A percentile compares a stretch with the other conserved stretches of the same genome.
Conservation (phyloP, 768 basidiomycete genomes). For the Hypholoma fasciculare region DNA sequence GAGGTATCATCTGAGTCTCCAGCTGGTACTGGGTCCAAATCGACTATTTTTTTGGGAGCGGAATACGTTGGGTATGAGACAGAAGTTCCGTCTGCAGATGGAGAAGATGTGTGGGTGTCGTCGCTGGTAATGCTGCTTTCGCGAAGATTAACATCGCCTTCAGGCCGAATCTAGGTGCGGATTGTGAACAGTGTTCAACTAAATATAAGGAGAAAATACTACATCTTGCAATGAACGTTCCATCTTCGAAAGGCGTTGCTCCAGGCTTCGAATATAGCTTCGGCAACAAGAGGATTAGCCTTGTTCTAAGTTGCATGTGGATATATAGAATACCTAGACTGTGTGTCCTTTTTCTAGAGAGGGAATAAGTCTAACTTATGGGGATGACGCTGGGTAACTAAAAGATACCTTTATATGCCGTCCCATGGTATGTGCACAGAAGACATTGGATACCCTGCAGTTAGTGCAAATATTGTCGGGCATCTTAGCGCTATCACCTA, state of each 20-base stretch:
- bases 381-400: neutral
- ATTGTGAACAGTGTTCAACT: neutral
- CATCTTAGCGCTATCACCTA: slow-evolving; percentile 65
- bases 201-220: neutral
- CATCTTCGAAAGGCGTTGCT: slow-evolving; percentile 29
- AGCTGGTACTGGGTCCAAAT: neutral
- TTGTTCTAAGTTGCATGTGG: slow-evolving; percentile 19
- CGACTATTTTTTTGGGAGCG: slow-evolving; percentile 13
- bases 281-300: neutral
- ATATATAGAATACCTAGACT: slow-evolving; percentile 11
- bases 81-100: neutral
- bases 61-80: neutral
- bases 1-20: slow-evolving; percentile 13
- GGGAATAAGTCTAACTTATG: neutral
- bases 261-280: slow-evolving; percentile 30
- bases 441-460: slow-evolving; percentile 45
- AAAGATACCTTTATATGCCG: slow-evolving; percentile 45
- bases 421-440: slow-evolving; percentile 56
- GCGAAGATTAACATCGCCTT: neutral
- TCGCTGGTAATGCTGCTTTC: neutral
- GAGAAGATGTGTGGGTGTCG: neutral
- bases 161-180: neutral
- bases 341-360: slow-evolving; percentile 28
- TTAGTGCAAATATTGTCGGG: slow-evolving; percentile 57
- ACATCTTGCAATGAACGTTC: slow-evolving; percentile 20